Evolutionary conservation across 2,329 filamentous ascomycete genomes (phyloP).

Genomic region (Biscogniauxia marginata): DNA sequence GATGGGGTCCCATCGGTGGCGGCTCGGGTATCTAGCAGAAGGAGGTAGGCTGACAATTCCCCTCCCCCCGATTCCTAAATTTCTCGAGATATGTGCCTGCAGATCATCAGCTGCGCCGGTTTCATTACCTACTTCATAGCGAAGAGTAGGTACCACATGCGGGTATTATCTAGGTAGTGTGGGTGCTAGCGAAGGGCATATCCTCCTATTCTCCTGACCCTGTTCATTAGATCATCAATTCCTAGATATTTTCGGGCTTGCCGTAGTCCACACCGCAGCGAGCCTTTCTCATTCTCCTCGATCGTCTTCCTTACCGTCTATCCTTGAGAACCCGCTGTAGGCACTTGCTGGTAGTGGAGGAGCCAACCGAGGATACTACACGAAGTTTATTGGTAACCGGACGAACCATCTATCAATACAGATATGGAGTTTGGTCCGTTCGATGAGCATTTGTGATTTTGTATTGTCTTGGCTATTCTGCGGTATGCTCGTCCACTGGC

Average conservation of each 20-base stretch:
- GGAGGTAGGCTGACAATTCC: background rate
- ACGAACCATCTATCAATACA: background rate
- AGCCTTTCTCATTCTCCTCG: background rate
- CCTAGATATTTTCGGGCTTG: background rate
- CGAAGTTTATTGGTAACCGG: background rate
- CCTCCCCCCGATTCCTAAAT: background rate
- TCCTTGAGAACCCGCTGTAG: background rate
- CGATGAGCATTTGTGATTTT: background rate
- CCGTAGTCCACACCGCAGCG: background rate
- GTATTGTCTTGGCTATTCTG: background rate
- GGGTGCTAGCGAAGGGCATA: background rate
- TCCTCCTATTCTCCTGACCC: background rate
- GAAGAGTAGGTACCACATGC: background rate
- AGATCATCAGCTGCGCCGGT: background rate
- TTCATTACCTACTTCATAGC: background rate
- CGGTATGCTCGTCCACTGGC: background rate
- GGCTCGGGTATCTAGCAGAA: background rate
- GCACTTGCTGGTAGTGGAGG: background rate
- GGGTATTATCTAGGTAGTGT: background rate
- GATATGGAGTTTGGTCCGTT: background rate
- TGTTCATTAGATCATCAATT: background rate
- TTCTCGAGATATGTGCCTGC: background rate
- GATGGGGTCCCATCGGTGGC: background rate
- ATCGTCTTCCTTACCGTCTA: background rate
- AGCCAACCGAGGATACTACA: background rate